phyloP scores from a whole-genome alignment of 176 grass and related monocot genomes.

The Aegilops sharonensis region DNA sequence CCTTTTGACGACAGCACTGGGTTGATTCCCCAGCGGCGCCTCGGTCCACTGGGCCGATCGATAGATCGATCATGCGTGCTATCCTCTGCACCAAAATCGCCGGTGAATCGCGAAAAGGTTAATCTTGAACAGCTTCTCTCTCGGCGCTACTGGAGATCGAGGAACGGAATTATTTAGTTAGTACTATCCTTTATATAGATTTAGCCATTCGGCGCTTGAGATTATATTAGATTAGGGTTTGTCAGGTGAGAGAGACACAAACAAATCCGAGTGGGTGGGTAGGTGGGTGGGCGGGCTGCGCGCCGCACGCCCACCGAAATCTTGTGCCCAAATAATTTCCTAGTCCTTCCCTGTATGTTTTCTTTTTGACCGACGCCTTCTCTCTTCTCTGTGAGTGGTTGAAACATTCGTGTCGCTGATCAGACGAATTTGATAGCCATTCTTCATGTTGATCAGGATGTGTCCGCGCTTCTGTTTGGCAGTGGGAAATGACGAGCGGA shows the following conservation, averaged over 20 bases:
- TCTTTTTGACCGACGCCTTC: background rate
- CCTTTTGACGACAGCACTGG: conserved; percentile 16
- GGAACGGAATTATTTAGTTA: background rate
- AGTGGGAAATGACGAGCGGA: background rate
- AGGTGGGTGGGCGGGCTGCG: background rate
- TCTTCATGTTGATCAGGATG: background rate
- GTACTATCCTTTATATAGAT: too few relatives aligned
- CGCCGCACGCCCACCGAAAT: background rate
- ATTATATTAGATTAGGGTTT: background rate
- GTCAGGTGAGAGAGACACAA: background rate
- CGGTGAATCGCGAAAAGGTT: background rate
- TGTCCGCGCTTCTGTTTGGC: background rate
- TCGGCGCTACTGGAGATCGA: background rate
- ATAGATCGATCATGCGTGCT: background rate
- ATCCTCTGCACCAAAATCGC: background rate
- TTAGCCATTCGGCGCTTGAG: too few relatives aligned
- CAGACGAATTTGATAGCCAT: background rate
- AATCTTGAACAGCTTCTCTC: background rate
- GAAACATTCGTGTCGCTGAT: background rate
- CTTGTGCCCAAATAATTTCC: background rate
- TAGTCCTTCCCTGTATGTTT: too few relatives aligned
- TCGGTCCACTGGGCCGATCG: conserved; percentile 18
- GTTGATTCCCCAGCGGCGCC: conserved; percentile 14
- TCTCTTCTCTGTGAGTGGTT: background rate
- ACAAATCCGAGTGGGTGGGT: background rate